Evolutionary conservation across 169 alveolate genomes (phyloP).

Genomic region (Eimeria falciformis): DNA sequence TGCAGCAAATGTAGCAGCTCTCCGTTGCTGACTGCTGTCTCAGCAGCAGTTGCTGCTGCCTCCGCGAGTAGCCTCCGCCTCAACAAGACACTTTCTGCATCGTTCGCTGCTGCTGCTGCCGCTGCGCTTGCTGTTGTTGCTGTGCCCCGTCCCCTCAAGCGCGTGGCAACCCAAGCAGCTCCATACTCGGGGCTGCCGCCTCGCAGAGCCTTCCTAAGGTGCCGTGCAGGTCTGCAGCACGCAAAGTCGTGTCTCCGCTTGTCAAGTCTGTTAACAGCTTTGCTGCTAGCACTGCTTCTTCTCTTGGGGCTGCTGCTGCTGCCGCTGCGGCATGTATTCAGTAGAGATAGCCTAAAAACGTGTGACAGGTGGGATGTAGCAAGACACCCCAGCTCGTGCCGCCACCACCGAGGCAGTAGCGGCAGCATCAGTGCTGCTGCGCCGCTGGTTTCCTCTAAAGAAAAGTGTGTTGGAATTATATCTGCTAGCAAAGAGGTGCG

Average conservation of each 20-base stretch:
- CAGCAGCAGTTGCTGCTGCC: not conserved
- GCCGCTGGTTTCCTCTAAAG: not conserved
- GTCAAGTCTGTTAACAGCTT: too few relatives aligned
- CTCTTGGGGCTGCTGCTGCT: not conserved
- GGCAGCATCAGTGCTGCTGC: not conserved
- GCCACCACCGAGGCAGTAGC: not conserved
- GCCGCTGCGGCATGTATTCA: not conserved
- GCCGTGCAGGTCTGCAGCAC: too few relatives aligned
- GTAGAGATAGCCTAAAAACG: not conserved
- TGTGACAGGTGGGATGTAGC: not conserved
- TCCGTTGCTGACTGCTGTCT: not conserved
- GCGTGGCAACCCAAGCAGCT: too few relatives aligned
- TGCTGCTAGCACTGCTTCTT: not conserved
- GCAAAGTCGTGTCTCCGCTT: too few relatives aligned
- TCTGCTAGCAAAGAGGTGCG: not conserved
- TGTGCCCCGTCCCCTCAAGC: too few relatives aligned
- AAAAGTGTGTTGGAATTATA: not conserved
- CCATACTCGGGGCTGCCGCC: too few relatives aligned
- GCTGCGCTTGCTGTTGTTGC: not conserved
- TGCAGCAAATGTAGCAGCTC: not conserved
- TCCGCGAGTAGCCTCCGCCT: not conserved
- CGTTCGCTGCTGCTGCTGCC: too few relatives aligned
- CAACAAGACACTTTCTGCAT: too few relatives aligned
- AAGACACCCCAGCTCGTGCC: not conserved
- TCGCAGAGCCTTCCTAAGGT: too few relatives aligned